Percentiles rank a stretch among this genome's conserved stretches.
These are phyloP conservation scores for Kodamaea sagamina DNA, from an alignment of 805 yeast genomes.

Conservation along the genomic window DNA sequence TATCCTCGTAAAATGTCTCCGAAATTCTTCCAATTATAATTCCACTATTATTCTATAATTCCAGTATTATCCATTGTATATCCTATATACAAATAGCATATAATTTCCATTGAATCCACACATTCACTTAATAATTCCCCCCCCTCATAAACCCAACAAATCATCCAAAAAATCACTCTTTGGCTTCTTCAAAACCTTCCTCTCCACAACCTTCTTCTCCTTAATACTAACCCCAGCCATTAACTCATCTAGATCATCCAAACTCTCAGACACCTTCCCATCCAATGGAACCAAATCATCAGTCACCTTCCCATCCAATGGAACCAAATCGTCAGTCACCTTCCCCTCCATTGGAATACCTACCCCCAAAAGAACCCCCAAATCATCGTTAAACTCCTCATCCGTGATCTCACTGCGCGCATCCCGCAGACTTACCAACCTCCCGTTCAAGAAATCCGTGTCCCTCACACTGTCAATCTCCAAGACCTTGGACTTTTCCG, in stretches of 20 bases:
- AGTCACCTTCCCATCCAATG: too few species aligned
- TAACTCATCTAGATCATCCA: constrained; percentile 3
- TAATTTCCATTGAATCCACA: too few species aligned
- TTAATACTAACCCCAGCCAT: background rate
- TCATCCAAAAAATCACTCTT: constrained; percentile 20
- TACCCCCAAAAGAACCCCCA: constrained; percentile 9
- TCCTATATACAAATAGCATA: too few species aligned
- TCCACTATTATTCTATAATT: too few species aligned
- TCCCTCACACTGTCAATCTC: constrained; percentile 37
- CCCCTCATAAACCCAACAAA: constrained; percentile 17
- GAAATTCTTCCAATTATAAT: too few species aligned
- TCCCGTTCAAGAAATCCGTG: constrained; percentile 28
- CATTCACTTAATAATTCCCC: too few species aligned
- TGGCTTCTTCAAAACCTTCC: constrained; percentile 5
- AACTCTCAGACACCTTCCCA: constrained; percentile 5
- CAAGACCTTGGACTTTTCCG: constrained; percentile 23
- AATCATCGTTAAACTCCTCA: constrained; percentile 9
- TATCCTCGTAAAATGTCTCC: too few species aligned
- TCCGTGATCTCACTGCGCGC: constrained; percentile 4
- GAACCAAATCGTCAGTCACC: too few species aligned
- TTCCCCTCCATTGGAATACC: too few species aligned
- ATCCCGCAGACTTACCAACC: constrained; percentile 14
- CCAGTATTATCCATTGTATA: too few species aligned
- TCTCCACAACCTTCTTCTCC: constrained; percentile 7
- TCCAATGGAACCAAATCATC: too few species aligned